Evolutionary conservation across 371 early-diverging fungal species (phyloP), one percentile per base, ranked within the genome.

Genomic region (Syncephalastrum monosporum): DNA sequence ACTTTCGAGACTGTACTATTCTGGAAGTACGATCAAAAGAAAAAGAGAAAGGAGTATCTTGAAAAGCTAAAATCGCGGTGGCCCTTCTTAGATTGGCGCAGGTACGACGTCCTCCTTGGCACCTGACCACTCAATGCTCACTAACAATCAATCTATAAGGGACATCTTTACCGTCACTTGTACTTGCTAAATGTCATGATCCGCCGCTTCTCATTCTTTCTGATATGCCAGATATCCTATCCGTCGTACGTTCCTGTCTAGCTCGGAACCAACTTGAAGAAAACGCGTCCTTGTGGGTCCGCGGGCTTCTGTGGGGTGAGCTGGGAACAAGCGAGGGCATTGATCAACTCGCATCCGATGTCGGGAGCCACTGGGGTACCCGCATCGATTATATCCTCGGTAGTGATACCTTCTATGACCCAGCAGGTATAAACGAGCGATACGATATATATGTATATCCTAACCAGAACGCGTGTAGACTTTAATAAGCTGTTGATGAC

Each of bases 371-470:
- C 19, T 62, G 59, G 59, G 48, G 53, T 0, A 61, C 65, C 4
- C 57, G 48, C 3, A 71, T 84, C 14, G 81, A 84, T 48, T 60
- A 72, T 42, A 74, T 84, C 14, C 53, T 84, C 43, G 84, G 84
- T 3, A 82, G 82, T 47, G 84, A 84, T 51, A 81, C 82, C 0
- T 81, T 84, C 55, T 84, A 84, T 63, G 75, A 84, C 50, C 84
- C 84, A 5, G 61, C 65, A 50, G 77, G 83, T 81, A 69, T 45
- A 42, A 29, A 7, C 10, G 14, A 23, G 41, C n/a, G 23, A 50
- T 27, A 33, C 1, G 12, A 21, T 33, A 33, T 23, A 15, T 47
- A 47, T 17, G 2, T 8, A 23, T 47, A 15, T 55, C 1, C 8
- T 45, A 3, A 45, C n/a, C 45, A 23, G 24, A 12, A 17, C 23